These are phyloP conservation scores for Auriscalpium microsporum DNA, from an alignment of 768 basidiomycete genomes.

Conservation along the genomic window DNA sequence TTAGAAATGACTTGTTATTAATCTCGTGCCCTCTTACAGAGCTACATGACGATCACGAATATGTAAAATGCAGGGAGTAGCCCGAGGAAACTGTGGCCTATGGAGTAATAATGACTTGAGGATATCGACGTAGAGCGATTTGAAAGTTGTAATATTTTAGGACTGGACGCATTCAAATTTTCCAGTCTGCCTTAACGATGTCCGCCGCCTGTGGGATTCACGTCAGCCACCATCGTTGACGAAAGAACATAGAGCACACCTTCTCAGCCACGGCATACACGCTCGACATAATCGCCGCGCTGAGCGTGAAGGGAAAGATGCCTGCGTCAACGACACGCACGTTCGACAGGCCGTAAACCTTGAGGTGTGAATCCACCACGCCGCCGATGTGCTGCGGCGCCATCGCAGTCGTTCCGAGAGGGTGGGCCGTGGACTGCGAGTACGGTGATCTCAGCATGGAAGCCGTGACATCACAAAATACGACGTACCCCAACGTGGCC, in stretches of 20 bases:
- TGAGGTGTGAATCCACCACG: conserved; percentile 2
- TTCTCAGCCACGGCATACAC: conserved; percentile 2
- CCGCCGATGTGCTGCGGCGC: background rate
- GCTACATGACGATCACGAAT: too few relatives aligned
- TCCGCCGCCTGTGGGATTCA: background rate
- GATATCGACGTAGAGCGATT: too few relatives aligned
- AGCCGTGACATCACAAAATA: background rate
- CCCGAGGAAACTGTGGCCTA: too few relatives aligned
- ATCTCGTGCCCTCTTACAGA: too few relatives aligned
- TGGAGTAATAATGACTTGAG: too few relatives aligned
- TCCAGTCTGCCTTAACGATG: background rate
- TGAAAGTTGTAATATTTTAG: too few relatives aligned
- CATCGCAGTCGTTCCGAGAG: conserved; percentile 27
- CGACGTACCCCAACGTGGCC: background rate
- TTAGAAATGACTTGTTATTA: too few relatives aligned
- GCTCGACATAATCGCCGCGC: background rate
- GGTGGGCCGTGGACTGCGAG: background rate
- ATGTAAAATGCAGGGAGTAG: too few relatives aligned
- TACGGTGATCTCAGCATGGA: background rate
- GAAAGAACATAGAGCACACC: background rate
- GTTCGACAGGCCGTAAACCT: conserved; percentile 2
- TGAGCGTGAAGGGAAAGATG: background rate
- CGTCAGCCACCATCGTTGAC: background rate
- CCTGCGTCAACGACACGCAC: conserved; percentile 1
- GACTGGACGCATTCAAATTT: background rate